A percentile compares a stretch with the other conserved stretches of the same genome.
Conservation (phyloP, 2,329 filamentous ascomycete genomes). For the Didymosphaeria variabile region DNA sequence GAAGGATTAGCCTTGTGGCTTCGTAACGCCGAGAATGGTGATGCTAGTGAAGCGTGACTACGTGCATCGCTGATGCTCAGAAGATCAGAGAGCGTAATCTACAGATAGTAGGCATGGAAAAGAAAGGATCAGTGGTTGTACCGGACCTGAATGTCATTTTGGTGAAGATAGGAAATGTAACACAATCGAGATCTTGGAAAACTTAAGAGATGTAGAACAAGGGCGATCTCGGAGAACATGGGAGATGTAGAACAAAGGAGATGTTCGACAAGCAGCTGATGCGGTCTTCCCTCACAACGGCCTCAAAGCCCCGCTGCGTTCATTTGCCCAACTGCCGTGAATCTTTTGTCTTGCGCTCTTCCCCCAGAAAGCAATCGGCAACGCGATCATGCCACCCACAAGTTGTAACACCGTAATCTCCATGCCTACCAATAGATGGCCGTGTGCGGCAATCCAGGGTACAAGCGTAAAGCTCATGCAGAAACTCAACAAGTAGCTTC, state of each 20-base stretch:
- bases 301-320: constrained; percentile 38
- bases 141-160: not conserved
- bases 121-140: not conserved
- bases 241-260: too few species aligned
- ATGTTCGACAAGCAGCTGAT: too few species aligned
- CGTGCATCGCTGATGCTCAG: not conserved
- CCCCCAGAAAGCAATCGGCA: constrained; percentile 44
- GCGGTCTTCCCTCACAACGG: constrained; percentile 24
- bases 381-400: constrained; percentile 30
- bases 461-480: constrained; percentile 33
- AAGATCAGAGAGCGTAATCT: not conserved
- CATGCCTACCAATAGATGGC: constrained; percentile 41
- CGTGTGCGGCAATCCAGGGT: constrained; percentile 38
- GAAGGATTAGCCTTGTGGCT: not conserved
- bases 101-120: not conserved
- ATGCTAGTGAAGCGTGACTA: not conserved
- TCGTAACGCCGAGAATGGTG: not conserved
- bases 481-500: constrained; percentile 35
- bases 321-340: constrained; percentile 37
- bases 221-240: too few species aligned
- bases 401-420: constrained; percentile 50
- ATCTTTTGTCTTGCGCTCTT: constrained; percentile 40
- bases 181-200: too few species aligned
- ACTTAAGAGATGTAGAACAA: too few species aligned
- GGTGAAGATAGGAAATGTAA: not conserved